Percentiles rank a stretch among this genome's conserved stretches.
Conservation (phyloP, 2,329 filamentous ascomycete species). For the Aureobasidium musti region DNA sequence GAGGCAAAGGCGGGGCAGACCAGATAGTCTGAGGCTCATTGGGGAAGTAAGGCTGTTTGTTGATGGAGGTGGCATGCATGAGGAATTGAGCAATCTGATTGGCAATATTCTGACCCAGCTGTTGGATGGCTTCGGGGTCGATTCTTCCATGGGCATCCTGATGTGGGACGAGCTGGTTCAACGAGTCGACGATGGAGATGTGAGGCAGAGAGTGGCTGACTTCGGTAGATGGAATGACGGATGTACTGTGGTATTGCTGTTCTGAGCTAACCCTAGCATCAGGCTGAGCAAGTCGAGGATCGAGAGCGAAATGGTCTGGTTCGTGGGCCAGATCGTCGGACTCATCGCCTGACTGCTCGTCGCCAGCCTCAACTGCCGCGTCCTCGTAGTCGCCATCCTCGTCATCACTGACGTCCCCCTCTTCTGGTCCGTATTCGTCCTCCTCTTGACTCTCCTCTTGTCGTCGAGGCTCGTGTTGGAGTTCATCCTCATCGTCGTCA, state of each 20-base stretch:
- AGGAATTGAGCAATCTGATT: slow-evolving; percentile 41
- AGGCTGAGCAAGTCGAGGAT: slow-evolving; percentile 24
- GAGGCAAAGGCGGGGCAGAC: slow-evolving; percentile 24
- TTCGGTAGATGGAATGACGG: slow-evolving; percentile 25
- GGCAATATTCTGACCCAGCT: slow-evolving; percentile 42
- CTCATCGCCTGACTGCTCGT: slow-evolving; percentile 29
- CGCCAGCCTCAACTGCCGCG: slow-evolving; percentile 18
- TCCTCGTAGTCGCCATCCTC: slow-evolving; percentile 23
- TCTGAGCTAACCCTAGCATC: slow-evolving; percentile 2
- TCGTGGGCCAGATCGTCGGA: slow-evolving; percentile 32
- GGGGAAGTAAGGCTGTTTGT: slow-evolving; percentile 27
- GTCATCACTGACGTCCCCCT: slow-evolving; percentile 29
- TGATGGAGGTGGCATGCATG: slow-evolving; percentile 11
- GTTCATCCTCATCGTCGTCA: slow-evolving; percentile 42
- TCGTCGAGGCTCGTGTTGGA: neutral
- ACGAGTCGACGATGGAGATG: slow-evolving; percentile 22
- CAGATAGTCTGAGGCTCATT: slow-evolving; percentile 1
- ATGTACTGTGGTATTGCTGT: slow-evolving; percentile 18
- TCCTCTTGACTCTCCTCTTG: slow-evolving; percentile 19
- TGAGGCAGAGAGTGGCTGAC: slow-evolving; percentile 16
- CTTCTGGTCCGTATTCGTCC: slow-evolving; percentile 18
- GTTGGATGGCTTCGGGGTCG: slow-evolving; percentile 38
- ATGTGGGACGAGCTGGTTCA: slow-evolving; percentile 29
- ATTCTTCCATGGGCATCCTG: slow-evolving; percentile 24
- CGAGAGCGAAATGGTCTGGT: neutral